phyloP scores from a whole-genome alignment of 23 red algal genomes.

The Cyanidium caldarium region DNA sequence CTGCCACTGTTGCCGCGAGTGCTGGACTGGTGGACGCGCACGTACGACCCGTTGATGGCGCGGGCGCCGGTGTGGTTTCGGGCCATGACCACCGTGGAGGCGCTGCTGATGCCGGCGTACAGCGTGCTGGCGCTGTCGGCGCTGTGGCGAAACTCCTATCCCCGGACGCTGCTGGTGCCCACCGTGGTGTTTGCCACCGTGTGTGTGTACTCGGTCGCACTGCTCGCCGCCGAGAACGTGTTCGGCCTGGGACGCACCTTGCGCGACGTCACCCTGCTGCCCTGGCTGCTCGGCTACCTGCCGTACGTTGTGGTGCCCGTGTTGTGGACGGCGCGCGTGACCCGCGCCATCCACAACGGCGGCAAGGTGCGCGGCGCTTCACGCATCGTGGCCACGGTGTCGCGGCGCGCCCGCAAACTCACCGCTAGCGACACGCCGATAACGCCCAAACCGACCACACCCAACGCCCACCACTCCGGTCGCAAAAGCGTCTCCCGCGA shows the following conservation, averaged over 20 bases:
- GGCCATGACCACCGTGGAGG: not conserved
- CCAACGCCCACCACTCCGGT: not conserved
- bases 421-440: too few relatives aligned
- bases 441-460: too few relatives aligned
- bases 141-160: not conserved
- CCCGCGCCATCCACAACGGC: not conserved
- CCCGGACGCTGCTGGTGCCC: not conserved
- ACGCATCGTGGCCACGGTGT: not conserved
- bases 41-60: conserved; percentile 1
- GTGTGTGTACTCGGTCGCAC: not conserved
- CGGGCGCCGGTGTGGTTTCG: not conserved
- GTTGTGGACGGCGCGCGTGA: not conserved
- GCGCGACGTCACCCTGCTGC: not conserved
- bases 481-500: not conserved
- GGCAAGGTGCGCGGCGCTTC: not conserved
- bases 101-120: not conserved
- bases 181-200: not conserved
- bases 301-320: not conserved
- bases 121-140: not conserved
- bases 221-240: not conserved
- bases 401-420: not conserved
- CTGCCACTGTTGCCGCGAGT: not conserved
- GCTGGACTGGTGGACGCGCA: not conserved
- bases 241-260: not conserved
- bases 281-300: not conserved